Percentiles rank a stretch among this genome's conserved stretches.
These are phyloP conservation scores for Vitis rotundifolia DNA, from an alignment of 164 flowering plant genomes.

Conservation along the genomic window DNA sequence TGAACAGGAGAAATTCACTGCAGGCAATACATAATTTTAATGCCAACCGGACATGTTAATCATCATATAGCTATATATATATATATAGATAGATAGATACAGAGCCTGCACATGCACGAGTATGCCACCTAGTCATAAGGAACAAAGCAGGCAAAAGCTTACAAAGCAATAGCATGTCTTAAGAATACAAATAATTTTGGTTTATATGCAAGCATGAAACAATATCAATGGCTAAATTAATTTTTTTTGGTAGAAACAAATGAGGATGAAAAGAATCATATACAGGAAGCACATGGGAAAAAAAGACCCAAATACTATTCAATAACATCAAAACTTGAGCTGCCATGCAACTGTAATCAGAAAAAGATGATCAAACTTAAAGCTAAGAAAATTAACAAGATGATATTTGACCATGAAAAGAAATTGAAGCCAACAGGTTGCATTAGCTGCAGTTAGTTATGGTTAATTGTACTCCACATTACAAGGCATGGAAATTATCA, in stretches of 20 bases:
- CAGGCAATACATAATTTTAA: not conserved
- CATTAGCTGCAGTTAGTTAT: not conserved
- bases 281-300: not conserved
- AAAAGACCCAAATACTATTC: slow-evolving; percentile 3
- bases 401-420: not conserved
- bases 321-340: slow-evolving; percentile 16
- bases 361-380: not conserved
- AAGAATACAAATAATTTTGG: not conserved
- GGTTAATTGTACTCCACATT: not conserved
- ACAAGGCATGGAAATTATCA: not conserved
- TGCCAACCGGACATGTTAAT: too few species aligned
- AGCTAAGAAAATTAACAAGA: not conserved
- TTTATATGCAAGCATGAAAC: not conserved
- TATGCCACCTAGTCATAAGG: too few species aligned
- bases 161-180: too few species aligned
- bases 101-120: too few species aligned
- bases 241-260: not conserved
- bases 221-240: not conserved
- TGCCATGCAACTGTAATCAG: slow-evolving; percentile 14
- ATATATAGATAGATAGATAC: too few species aligned
- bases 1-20: not conserved
- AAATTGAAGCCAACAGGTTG: not conserved
- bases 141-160: too few species aligned
- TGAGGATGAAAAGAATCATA: not conserved
- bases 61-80: too few species aligned